Conservation (phyloP, 352 stramenopile genomes). For the Achlya hypogyna region DNA sequence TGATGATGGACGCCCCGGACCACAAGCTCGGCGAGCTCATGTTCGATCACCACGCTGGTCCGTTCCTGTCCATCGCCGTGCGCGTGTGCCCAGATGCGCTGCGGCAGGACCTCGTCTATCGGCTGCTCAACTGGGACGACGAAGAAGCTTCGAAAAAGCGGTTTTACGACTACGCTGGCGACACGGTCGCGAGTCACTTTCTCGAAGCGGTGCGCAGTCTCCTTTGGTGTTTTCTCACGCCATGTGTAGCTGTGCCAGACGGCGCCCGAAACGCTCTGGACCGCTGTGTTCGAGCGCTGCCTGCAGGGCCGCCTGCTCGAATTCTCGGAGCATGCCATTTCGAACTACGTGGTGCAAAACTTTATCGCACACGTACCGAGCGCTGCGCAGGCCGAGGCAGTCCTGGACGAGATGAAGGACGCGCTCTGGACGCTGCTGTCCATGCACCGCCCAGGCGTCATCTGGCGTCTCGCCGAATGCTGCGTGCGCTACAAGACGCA, state of each 20-base stretch:
- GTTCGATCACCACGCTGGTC: slow-evolving; percentile 67
- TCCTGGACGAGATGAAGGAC: slow-evolving; percentile 46
- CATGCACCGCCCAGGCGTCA: slow-evolving; percentile 51
- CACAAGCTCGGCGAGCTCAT: slow-evolving; percentile 50
- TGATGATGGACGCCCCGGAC: slow-evolving; percentile 33
- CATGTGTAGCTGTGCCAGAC: slow-evolving; percentile 3
- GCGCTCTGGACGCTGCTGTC: slow-evolving; percentile 62
- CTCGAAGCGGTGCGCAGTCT: slow-evolving; percentile 36
- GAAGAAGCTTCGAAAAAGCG: slow-evolving; percentile 34
- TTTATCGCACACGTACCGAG: slow-evolving; percentile 44
- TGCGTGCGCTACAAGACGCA: slow-evolving; percentile 51
- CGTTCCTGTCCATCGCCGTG: slow-evolving; percentile 50
- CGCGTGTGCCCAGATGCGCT: slow-evolving; percentile 46
- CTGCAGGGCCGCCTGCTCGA: slow-evolving; percentile 51
- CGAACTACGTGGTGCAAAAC: slow-evolving; percentile 79
- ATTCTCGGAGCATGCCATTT: slow-evolving; percentile 59
- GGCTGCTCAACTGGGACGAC: slow-evolving; percentile 67
- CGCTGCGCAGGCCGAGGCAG: slow-evolving; percentile 28
- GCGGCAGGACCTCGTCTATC: slow-evolving; percentile 40
- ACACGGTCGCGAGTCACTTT: slow-evolving; percentile 70
- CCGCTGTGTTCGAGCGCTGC: slow-evolving; percentile 53
- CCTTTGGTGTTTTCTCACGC: background rate
- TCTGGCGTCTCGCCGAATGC: slow-evolving; percentile 71
- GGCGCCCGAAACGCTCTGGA: slow-evolving; percentile 57
- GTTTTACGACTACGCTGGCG: slow-evolving; percentile 61